Evolutionary conservation across 305 asterid species (phyloP).

Genomic region (Fraxinus sp.): DNA sequence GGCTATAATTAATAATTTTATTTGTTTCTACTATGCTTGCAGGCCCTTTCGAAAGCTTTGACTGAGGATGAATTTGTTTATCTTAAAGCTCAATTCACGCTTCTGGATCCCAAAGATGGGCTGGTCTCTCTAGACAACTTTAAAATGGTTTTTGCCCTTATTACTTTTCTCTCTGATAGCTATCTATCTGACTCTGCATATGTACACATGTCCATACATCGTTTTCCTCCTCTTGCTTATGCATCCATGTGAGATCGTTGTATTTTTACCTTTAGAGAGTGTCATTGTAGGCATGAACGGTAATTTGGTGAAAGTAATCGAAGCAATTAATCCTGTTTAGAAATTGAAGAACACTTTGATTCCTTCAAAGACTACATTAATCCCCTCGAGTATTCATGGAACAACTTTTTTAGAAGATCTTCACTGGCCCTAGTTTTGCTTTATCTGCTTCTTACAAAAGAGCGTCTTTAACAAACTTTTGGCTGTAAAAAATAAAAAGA

Average conservation of each 20-base stretch:
- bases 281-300: neutral
- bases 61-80: slow-evolving; percentile 77
- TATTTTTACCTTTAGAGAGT: neutral
- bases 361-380: neutral
- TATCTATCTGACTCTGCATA: neutral
- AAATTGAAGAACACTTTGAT: neutral
- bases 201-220: neutral
- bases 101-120: slow-evolving; percentile 85
- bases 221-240: neutral
- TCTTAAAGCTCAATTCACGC: slow-evolving; percentile 85
- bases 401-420: neutral
- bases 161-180: neutral
- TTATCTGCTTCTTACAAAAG: neutral
- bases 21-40: slow-evolving; percentile 20
- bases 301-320: neutral
- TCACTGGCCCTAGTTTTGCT: neutral
- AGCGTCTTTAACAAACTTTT: neutral
- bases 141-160: slow-evolving; percentile 44
- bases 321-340: neutral
- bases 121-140: slow-evolving; percentile 72
- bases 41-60: slow-evolving; percentile 91
- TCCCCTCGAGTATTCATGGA: neutral
- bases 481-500: neutral
- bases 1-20: neutral
- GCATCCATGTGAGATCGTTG: neutral